Conservation (phyloP, 2,329 filamentous ascomycete genomes). For the Setomelanomma holmii region DNA sequence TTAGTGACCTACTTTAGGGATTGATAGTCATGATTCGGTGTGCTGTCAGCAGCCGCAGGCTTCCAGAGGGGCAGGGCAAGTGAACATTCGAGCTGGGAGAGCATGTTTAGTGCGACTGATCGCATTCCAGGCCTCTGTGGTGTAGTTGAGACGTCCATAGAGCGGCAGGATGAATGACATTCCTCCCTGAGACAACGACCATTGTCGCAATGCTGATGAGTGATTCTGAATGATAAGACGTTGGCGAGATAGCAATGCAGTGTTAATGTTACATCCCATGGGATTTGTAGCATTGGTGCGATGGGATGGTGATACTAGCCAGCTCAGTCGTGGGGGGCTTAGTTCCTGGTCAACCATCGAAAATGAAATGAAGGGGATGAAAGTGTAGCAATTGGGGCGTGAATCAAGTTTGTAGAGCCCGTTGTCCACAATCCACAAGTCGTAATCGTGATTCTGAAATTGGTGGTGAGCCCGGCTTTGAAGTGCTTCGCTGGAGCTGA, state of each 20-base stretch:
- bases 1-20: neutral
- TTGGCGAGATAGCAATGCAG: neutral
- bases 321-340: neutral
- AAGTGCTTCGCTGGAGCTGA: no score
- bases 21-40: neutral
- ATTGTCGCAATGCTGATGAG: neutral
- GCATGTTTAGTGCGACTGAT: conserved; percentile 2
- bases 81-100: neutral
- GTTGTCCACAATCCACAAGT: no score
- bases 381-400: no score
- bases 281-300: conserved; percentile 3
- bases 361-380: neutral
- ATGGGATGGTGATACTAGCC: neutral
- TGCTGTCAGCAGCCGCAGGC: neutral
- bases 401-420: no score
- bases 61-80: neutral
- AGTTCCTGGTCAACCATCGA: neutral
- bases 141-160: no score
- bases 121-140: neutral
- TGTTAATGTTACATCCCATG: conserved; percentile 9
- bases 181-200: conserved; percentile 4
- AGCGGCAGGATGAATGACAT: neutral
- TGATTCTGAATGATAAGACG: neutral
- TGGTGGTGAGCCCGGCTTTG: no score
- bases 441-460: no score